Base-by-base conservation (phyloP, 2,329 filamentous ascomycete genomes). In the Kalaharituber pfeilii region DNA sequence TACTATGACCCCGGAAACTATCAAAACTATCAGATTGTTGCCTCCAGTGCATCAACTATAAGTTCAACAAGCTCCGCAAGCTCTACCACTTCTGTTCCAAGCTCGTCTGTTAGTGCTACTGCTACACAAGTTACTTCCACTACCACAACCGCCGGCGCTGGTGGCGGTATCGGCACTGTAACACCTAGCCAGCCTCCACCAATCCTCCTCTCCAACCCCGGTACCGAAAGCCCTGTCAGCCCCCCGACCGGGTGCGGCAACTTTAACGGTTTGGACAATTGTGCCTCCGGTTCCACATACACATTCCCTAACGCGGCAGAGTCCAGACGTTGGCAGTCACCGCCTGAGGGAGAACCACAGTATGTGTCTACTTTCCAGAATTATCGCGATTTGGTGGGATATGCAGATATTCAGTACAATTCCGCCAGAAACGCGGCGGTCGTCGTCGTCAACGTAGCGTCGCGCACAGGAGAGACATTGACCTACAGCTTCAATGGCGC, bases 391-490 rank as follows among this genome's bases (percentile, higher is more conserved):
- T 53, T 66, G 18, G 57, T 66, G 28, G 64, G 64, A 29, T 66
- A 66, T 51, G 62, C 63, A 11, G 64, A 66, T 54, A 65, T 64
- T 22, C 64, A 66, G 53, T 66, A 66, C 56, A 64, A 62, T 51
- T 53, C 62, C 22, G 63, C 52, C 18, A 57, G 62, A 25, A 62
- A 55, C n/a, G 53, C 56, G 25, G 64, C 64, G 9, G 63, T 62
- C 33, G 63, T 61, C 36, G 56, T 60, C 28, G 61, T 66, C 25
- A 65, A 66, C 28, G 63, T 62, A 26, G 61, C 63, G 18, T 64
- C 62, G 30, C 62, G 63, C 50, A 64, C 63, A 13, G 53, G 54
- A 11, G 62, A 63, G 39, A 42, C 51, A 9, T 50, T 65, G 18
- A 57, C 54, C 5, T 63, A 62, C 33, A 59, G 56, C 44, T 61